Evolutionary conservation across 2,329 filamentous ascomycete species (phyloP).

Genomic region (Venturia aucupariae): DNA sequence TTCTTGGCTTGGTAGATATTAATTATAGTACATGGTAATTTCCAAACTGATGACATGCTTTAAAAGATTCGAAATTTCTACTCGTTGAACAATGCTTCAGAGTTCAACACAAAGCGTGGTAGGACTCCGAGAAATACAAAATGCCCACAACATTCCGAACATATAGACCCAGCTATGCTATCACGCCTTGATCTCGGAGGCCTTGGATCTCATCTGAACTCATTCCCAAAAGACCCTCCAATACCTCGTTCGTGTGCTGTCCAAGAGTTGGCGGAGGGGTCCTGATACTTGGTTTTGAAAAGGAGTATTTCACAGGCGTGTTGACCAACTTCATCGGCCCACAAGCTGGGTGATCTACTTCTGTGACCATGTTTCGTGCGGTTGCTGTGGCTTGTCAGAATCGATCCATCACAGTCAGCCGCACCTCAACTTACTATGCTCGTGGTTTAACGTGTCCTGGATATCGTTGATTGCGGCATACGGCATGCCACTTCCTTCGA

Average conservation of each 20-base stretch:
- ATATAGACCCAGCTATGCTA: conserved; percentile 20
- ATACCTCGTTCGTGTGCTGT: conserved; percentile 74
- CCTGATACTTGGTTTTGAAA: conserved; percentile 66
- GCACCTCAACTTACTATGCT: conserved; percentile 51
- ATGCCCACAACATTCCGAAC: not conserved
- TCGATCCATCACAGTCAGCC: not conserved
- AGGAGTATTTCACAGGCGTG: conserved; percentile 88
- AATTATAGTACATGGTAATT: no score
- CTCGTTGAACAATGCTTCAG: no score
- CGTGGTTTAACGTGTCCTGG: conserved; percentile 70
- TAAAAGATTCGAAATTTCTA: no score
- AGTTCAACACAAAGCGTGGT: no score
- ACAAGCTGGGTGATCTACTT: conserved; percentile 74
- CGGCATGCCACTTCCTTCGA: conserved; percentile 88
- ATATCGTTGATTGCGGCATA: conserved; percentile 94
- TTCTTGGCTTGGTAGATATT: not conserved
- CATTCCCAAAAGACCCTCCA: conserved; percentile 55
- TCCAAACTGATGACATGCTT: no score
- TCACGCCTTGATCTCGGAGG: conserved; percentile 57
- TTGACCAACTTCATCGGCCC: conserved; percentile 86
- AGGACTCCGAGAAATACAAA: not conserved
- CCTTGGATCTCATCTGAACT: conserved; percentile 48
- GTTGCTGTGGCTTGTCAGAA: conserved; percentile 35
- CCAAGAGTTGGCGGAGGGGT: conserved; percentile 76
- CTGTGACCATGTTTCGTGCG: conserved; percentile 81